phyloP scores from a whole-genome alignment of 2,329 filamentous ascomycete genomes.

The Pseudogymnoascus sp. region DNA sequence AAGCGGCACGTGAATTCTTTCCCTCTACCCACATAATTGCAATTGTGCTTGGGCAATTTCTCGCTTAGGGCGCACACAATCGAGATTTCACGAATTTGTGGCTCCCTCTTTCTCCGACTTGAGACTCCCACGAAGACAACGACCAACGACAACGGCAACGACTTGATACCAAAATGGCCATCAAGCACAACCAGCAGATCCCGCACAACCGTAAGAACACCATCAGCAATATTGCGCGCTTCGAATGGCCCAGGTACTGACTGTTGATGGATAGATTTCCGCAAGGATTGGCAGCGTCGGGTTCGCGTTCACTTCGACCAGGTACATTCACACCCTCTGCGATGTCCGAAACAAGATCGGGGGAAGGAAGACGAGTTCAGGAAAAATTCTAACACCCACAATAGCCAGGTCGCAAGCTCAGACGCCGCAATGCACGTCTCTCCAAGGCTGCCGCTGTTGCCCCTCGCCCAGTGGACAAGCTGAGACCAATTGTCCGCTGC shows the following conservation, averaged over 20 bases:
- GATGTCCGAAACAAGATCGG: constrained; percentile 14
- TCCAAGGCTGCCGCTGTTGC: constrained; percentile 92
- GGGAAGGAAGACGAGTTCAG: constrained; percentile 18
- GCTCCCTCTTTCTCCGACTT: constrained; percentile 8
- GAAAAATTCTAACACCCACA: constrained; percentile 22
- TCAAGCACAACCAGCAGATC: constrained; percentile 99
- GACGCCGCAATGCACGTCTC: constrained; percentile 82
- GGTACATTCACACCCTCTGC: constrained; percentile 50
- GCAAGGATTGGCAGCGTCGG: constrained; percentile 99
- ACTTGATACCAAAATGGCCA: constrained; percentile 49
- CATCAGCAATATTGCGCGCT: constrained; percentile 21
- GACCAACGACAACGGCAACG: constrained; percentile 10
- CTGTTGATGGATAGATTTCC: constrained; percentile 62
- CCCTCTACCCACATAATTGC: neutral
- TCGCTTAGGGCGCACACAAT: constrained; percentile 8
- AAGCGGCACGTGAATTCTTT: neutral
- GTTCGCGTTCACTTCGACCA: constrained; percentile 99
- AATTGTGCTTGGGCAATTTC: constrained; percentile 8
- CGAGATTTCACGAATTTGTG: constrained; percentile 9
- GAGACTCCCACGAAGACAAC: constrained; percentile 8
- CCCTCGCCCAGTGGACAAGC: constrained; percentile 93
- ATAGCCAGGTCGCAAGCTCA: constrained; percentile 92
- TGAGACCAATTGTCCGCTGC: constrained; percentile 94
- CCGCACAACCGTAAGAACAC: constrained; percentile 77
- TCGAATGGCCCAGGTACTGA: constrained; percentile 24